Evolutionary conservation across 2,329 filamentous ascomycete genomes (phyloP).

Genomic region (Neophaeococcomyces aloes): DNA sequence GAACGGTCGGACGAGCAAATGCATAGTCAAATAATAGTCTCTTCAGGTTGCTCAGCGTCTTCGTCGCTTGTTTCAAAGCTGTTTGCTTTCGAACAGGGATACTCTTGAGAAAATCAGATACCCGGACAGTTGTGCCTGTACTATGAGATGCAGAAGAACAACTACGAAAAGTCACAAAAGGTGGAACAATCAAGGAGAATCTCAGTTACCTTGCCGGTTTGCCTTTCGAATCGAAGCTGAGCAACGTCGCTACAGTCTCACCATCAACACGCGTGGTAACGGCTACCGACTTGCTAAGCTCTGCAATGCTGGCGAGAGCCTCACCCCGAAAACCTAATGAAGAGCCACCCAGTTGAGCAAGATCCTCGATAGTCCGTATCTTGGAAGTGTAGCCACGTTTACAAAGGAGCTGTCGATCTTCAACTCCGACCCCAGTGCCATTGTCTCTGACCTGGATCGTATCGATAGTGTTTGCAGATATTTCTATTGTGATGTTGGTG

Average conservation of each 20-base stretch:
- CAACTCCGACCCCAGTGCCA: slow-evolving; percentile 48
- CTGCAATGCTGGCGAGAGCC: slow-evolving; percentile 51
- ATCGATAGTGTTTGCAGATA: slow-evolving; percentile 49
- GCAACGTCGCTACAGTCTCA: slow-evolving; percentile 42
- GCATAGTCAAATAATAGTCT: slow-evolving; percentile 49
- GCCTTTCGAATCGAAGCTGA: slow-evolving; percentile 44
- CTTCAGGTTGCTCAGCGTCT: slow-evolving; percentile 42
- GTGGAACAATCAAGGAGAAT: slow-evolving; percentile 7
- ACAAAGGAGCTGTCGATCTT: slow-evolving; percentile 46
- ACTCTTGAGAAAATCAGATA: slow-evolving; percentile 46
- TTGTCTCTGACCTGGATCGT: slow-evolving; percentile 55
- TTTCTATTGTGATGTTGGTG: slow-evolving; percentile 47
- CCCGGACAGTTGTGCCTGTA: slow-evolving; percentile 50
- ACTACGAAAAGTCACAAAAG: slow-evolving; percentile 22
- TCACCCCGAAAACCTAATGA: slow-evolving; percentile 56
- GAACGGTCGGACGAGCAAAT: slow-evolving; percentile 45
- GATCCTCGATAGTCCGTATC: slow-evolving; percentile 46
- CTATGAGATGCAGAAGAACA: slow-evolving; percentile 43
- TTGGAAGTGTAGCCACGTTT: slow-evolving; percentile 54
- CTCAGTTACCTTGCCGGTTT: slow-evolving; percentile 35
- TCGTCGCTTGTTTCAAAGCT: slow-evolving; percentile 41
- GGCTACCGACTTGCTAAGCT: slow-evolving; percentile 43
- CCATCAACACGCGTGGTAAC: slow-evolving; percentile 49
- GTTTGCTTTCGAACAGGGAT: slow-evolving; percentile 51
- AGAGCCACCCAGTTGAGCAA: slow-evolving; percentile 44